Base-by-base conservation (phyloP, 1,284 basidiomycete genomes). In the Cutaneotrichosporon cavernicola region DNA sequence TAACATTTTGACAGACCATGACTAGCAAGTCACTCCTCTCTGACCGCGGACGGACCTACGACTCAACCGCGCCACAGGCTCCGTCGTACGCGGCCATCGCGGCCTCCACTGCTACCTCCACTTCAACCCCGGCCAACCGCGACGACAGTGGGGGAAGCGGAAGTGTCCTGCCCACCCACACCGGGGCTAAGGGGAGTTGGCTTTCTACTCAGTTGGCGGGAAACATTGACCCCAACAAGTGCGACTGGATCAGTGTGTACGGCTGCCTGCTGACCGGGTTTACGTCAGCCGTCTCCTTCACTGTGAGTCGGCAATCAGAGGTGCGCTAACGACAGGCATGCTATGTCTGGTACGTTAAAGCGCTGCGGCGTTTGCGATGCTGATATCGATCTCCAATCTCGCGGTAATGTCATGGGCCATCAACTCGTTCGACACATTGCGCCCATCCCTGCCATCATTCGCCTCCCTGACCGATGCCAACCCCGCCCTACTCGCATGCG, bases 191-290 rank as follows among this genome's bases (percentile, higher is more conserved):
- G 43, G 18, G 18, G 18, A n/a, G 43, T 18, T 46, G 43, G 43
- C 43, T 46, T 18, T 16, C 43, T 18, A 46, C 43, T 3, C 43
- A 46, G 18, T 18, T 46, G 43, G 7, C 16, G 16, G 43, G 43
- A 4, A 46, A 46, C 18, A 16, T 92, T 61, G 89, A 92, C 73
- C 83, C 85, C 0, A 81, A 83, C 26, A 78, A 83, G 65, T 83
- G 86, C 0, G 85, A 86, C 0, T 82, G 82, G 6, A 88, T 88
- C 9, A 83, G 92, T 56, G 84, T 88, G 6, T 86, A 85, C 9
- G 92, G 87, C 75, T 92, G 90, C 79, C 91, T 92, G 80, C 88
- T 93, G 86, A 93, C 91, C 0, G 91, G 91, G 0, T 90, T 87
- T 80, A 88, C 91, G 85, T 89, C 73, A 70, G 84, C 87, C 2